Conservation (phyloP, 2,329 filamentous ascomycete species). For the Dactylonectria estremocensis region DNA sequence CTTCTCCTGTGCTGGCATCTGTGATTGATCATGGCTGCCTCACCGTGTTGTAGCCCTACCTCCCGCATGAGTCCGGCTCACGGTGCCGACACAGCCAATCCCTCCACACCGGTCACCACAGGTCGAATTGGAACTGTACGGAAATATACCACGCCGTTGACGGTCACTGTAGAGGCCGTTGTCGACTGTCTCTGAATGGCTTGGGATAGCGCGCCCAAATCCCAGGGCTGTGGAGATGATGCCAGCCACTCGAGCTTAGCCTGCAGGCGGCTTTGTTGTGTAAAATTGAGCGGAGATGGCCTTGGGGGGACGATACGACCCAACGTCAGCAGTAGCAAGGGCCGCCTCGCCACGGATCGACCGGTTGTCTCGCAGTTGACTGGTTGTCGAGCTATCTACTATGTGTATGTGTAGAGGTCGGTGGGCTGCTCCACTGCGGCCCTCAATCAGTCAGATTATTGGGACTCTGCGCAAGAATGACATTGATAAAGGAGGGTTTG, state of each 20-base stretch:
- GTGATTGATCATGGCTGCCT: neutral
- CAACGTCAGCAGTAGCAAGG: conserved; percentile 30
- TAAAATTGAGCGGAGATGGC: conserved; percentile 17
- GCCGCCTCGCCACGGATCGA: conserved; percentile 15
- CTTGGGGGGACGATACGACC: conserved; percentile 9
- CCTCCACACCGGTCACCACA: neutral
- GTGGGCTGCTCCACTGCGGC: neutral
- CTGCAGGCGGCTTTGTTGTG: conserved; percentile 20
- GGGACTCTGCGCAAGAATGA: neutral
- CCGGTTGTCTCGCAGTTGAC: conserved; percentile 5
- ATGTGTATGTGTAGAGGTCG: no score
- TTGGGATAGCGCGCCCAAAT: conserved; percentile 5
- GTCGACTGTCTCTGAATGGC: neutral
- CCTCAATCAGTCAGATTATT: neutral
- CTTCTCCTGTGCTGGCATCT: neutral
- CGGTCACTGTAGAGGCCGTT: conserved; percentile 24
- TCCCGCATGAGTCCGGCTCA: neutral
- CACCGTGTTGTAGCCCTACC: neutral
- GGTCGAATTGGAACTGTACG: neutral
- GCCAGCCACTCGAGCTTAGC: conserved; percentile 24
- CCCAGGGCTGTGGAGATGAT: conserved; percentile 14
- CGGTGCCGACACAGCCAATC: neutral
- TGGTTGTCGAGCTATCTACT: neutral
- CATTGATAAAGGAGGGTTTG: neutral
- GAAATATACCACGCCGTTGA: conserved; percentile 15